Conservation (phyloP, 106 monocot genomes). For the Allium sativum region DNA sequence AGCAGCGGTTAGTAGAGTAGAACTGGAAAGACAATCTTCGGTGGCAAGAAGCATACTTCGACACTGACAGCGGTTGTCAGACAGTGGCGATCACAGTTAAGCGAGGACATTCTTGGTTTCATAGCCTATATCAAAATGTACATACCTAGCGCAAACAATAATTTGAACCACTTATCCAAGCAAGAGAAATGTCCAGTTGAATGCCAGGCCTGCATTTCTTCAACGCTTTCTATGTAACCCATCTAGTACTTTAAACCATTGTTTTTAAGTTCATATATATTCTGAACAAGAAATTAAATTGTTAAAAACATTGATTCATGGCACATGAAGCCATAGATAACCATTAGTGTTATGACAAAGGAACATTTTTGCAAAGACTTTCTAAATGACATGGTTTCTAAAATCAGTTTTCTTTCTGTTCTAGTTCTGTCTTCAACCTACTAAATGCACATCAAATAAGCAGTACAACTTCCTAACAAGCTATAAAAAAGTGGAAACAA, state of each 20-base stretch:
- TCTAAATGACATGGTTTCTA: conserved; percentile 69
- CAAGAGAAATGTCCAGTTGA: conserved; percentile 78
- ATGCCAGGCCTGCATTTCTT: conserved; percentile 66
- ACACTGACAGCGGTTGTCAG: no score
- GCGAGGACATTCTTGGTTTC: no score
- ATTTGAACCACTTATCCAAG: conserved; percentile 78
- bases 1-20: no score
- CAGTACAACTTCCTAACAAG: conserved; percentile 71
- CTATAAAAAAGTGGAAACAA: conserved; percentile 57
- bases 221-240: conserved; percentile 63
- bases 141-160: conserved; percentile 65
- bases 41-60: no score
- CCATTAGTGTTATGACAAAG: no score
- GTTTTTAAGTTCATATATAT: neutral
- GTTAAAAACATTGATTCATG: neutral
- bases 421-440: conserved; percentile 64
- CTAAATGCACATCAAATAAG: conserved; percentile 64
- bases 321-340: neutral
- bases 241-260: conserved; percentile 84
- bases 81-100: no score
- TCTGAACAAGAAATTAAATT: no score
- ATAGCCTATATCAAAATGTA: no score
- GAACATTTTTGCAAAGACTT: no score
- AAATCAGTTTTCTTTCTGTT: conserved; percentile 68
- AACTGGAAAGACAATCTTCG: no score